Percentiles rank a stretch among this genome's conserved stretches.
Conservation (phyloP, 2,329 filamentous ascomycete species). For the Fusarium transvaalense region DNA sequence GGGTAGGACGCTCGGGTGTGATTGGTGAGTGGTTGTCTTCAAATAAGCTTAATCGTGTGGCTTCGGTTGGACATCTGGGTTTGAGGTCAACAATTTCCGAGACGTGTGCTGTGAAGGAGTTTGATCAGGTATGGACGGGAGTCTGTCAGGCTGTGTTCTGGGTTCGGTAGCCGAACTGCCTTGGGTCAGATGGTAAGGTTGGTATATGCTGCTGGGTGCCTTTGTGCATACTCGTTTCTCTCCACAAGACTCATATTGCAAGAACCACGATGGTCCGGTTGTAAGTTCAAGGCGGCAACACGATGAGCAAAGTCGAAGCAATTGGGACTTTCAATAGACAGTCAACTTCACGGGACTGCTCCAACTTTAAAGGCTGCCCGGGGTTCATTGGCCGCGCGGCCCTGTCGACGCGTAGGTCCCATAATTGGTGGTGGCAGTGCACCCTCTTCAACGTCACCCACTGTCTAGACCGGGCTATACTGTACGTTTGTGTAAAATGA, state of each 20-base stretch:
- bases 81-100: neutral
- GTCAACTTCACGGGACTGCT: neutral
- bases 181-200: neutral
- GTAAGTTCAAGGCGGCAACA: neutral
- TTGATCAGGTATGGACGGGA: neutral
- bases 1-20: neutral
- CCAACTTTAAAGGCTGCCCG: slow-evolving; percentile 25
- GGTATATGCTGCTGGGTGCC: neutral
- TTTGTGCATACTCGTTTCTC: neutral
- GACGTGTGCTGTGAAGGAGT: neutral
- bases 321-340: neutral
- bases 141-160: neutral
- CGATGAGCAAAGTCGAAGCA: neutral
- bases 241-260: neutral
- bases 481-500: neutral
- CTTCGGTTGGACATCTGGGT: slow-evolving; percentile 17
- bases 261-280: neutral
- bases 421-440: slow-evolving; percentile 44
- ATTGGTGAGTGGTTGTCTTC: slow-evolving; percentile 16
- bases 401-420: slow-evolving; percentile 35
- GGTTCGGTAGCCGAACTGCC: neutral
- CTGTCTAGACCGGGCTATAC: neutral
- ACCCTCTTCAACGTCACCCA: slow-evolving; percentile 34
- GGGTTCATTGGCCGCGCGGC: slow-evolving; percentile 39
- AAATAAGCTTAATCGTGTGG: slow-evolving; percentile 37